Conservation (phyloP, 176 grass and related monocot genomes). For the Carex pumila region DNA sequence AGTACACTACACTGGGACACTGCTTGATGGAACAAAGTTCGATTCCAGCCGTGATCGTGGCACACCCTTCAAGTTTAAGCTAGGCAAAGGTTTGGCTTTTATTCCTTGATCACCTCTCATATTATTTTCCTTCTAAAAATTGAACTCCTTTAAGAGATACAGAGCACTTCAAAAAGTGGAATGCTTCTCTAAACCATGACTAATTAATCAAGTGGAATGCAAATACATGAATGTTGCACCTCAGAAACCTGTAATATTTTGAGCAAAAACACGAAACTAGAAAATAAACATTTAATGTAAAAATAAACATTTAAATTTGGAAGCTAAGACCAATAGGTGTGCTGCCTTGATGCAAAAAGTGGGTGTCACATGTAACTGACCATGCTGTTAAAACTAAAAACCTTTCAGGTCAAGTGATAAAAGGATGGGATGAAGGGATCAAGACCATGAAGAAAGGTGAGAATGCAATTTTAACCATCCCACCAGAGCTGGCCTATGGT, state of each 20-base stretch:
- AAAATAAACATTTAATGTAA: neutral
- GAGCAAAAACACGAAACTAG: neutral
- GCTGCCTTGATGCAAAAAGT: neutral
- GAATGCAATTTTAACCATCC: conserved; percentile 79
- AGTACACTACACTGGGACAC: conserved; percentile 90
- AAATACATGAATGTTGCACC: neutral
- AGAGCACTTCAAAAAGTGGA: neutral
- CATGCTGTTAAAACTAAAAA: neutral
- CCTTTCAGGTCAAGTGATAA: conserved; percentile 67
- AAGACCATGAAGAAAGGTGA: conserved; percentile 93
- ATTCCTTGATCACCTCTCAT: neutral
- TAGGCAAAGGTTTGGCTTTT: conserved; percentile 56
- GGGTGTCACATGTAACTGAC: neutral
- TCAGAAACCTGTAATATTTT: neutral
- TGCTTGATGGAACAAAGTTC: conserved; percentile 67
- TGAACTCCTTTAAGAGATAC: neutral
- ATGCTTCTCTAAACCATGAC: no score
- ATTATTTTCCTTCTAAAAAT: neutral
- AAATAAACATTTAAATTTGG: neutral
- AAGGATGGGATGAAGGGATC: conserved; percentile 87
- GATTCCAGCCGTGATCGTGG: conserved; percentile 72
- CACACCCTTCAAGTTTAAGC: conserved; percentile 59
- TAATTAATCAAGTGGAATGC: neutral
- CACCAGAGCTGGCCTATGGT: conserved; percentile 72
- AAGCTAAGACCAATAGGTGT: neutral